A percentile compares a stretch with the other conserved stretches of the same genome.
phyloP scores from a whole-genome alignment of 805 yeast species.

The Metschnikowia arizonensis region DNA sequence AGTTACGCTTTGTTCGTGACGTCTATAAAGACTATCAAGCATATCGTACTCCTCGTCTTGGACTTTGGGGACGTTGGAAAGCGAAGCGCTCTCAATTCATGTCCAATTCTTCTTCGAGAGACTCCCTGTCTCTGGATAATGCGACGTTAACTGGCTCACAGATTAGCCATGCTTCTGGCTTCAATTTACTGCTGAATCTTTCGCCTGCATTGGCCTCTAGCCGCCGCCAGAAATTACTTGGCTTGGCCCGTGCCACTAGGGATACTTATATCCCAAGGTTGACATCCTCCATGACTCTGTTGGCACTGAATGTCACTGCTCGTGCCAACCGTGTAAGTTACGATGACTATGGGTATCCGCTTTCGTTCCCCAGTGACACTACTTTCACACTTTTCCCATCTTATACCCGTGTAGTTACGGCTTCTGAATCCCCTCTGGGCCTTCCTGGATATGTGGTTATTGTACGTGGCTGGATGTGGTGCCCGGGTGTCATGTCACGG shows the following conservation, averaged over 20 bases:
- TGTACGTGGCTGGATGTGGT: conserved; percentile 67
- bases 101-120: neutral
- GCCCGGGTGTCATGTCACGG: conserved; percentile 67
- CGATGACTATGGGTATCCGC: conserved; percentile 18
- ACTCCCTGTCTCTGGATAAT: conserved; percentile 2
- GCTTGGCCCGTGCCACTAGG: conserved; percentile 51
- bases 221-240: conserved; percentile 45
- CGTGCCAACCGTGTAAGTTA: conserved; percentile 17
- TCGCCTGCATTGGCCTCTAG: conserved; percentile 15
- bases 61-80: conserved; percentile 16
- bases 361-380: conserved; percentile 51
- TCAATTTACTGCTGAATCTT: conserved; percentile 5
- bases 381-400: conserved; percentile 48
- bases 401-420: conserved; percentile 28
- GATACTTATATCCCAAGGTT: conserved; percentile 54
- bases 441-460: conserved; percentile 46
- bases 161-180: neutral
- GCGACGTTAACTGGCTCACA: conserved; percentile 1
- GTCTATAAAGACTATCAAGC: conserved; percentile 33
- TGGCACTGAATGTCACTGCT: conserved; percentile 44
- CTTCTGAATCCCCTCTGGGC: conserved; percentile 11
- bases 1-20: conserved; percentile 25
- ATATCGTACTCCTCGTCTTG: conserved; percentile 18
- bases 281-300: conserved; percentile 44
- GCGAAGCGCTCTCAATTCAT: conserved; percentile 16